Base-by-base conservation (phyloP, 495 filamentous ascomycete species). In the Penicillium arizonense region DNA sequence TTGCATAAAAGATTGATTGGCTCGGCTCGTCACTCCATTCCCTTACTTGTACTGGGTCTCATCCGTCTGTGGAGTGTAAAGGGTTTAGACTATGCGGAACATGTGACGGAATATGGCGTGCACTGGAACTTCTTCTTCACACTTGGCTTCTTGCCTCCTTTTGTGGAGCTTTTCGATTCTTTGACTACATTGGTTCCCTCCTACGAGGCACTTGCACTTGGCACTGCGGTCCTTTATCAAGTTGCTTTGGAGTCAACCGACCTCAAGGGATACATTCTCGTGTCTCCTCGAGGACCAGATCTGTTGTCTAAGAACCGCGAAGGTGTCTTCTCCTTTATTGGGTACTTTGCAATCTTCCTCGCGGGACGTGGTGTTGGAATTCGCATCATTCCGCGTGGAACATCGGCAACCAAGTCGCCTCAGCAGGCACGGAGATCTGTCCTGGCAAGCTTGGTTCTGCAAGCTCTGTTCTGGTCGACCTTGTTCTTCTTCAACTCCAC, bases 121-220 rank as follows among this genome's bases (percentile, higher is more conserved):
- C 94, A 99, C 68, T 99, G 94, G 94, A 99, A 99, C 69, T 99
- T 99, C 69, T 99, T 99, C 76, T 97, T 99, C 70, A 99, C 94
- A 0, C 74, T 99, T 10, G 93, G 85, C 4, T 82, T 97, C 23
- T 71, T 99, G 30, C 90, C 92, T 2, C 91, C 91, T 3, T 94
- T 94, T 58, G 83, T 96, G 45, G 92, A 93, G n/a, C 65, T 96
- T 0, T 89, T 94, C 47, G 87, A 92, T 54, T 82, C 86, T 0
- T 47, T 77, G 41, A 72, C 71, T 32, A 61, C 64, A 3, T 43
- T 81, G 54, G 74, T 91, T 26, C 89, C 85, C 2, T 92, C 87
- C 1, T 92, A 88, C 53, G 85, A 89, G 26, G 69, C 80, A 8
- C 77, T 96, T 10, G 81, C 90, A 3, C 61, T 95, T 21, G 61